Evolutionary conservation across 192 early-diverging fungal genomes (phyloP), one percentile per base, ranked within the genome.

Genomic region (Backusella sp.): DNA sequence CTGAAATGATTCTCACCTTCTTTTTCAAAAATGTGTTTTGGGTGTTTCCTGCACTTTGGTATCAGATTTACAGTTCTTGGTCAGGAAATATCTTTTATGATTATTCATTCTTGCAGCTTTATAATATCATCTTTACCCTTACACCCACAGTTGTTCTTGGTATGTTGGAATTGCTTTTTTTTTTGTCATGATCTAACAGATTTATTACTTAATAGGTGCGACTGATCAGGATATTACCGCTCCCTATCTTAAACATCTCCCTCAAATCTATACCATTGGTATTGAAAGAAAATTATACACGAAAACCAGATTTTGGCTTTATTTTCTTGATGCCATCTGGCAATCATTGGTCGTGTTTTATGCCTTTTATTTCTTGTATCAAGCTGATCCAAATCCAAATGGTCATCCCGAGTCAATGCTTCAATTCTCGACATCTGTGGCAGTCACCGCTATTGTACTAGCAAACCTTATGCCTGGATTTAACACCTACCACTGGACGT

Each of bases 1-100:
- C 94, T 26, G 93, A 96, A 79, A 90, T 97, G 87, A 94, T 96
- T 26, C 87, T 97, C 75, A 95, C 91, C 75, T 98, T 95, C 80
- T 99, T 98, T 80, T 98, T 96, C 90, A 99, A 99, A 80, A 97
- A 98, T 80, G 90, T 97, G 0, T 88, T 97, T 21, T 97, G 94
- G 94, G 90, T 96, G 1, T 94, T 95, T 81, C 90, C 94, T 11
- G 89, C 94, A 1, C 93, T 99, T 73, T 98, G 96, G 96, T 96
- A 89, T 87, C 95, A 97, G 79, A 95, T 98, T 81, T 94, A 92
- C 82, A 93, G 91, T 84, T 91, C 81, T 17, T 96, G 94, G 77
- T 94, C 93, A 9, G 96, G 94, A 62, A 92, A 94, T 74, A 88
- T 98, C 78, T 97, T 97, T 76, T 99, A 96, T 81, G 92, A 96